Base-by-base conservation (phyloP, 2,329 filamentous ascomycete genomes). In the Cladosporium sp. region DNA sequence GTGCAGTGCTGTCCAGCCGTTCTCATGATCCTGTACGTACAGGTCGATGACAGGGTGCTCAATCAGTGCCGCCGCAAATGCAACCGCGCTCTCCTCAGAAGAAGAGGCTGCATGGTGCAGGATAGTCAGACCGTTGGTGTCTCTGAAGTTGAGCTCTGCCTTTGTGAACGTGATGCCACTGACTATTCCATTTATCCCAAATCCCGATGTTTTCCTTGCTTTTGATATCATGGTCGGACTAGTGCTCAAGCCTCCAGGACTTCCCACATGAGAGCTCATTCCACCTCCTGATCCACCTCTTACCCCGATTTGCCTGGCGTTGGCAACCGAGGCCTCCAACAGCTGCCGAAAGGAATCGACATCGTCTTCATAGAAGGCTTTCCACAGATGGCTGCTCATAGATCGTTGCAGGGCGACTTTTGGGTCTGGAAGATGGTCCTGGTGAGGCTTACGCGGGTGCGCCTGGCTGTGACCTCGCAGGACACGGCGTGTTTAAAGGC, bases 331-430 rank as follows among this genome's bases (percentile, higher is more conserved):
- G 69, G 82, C 82, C 66, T 84, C 84, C 79, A 98, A 80, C 67
- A 94, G 81, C 76, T 85, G 86, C 75, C 87, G 86, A 80, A 98
- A 97, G 67, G 77, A 83, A 69, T 95, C 91, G 83, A 95, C 86
- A 83, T 98, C 90, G 80, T 96, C 88, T 83, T 96, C 86, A 78
- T 94, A 86, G 70, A 92, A 97, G 70, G 82, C 88, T 80, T 90
- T 91, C 92, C 92, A 96, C 71, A 98, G 83, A 81, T 86, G 82
- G 77, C 90, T 86, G 85, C 88, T 97, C 92, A 97, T 93, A 52
- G 51, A 59, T 83, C 82, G 83, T 66, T 59, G 58, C 60, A 55
- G 58, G 49, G 55, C 9, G 36, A 39, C 29, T 27, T 18, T 7
- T 12, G n/a, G 55, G 56, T 60, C 42, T 20, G 57, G 62, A 54